Percentiles rank a stretch among this genome's conserved stretches.
Conservation (phyloP, 495 filamentous ascomycete species). For the Talaromyces proteolyticus region DNA sequence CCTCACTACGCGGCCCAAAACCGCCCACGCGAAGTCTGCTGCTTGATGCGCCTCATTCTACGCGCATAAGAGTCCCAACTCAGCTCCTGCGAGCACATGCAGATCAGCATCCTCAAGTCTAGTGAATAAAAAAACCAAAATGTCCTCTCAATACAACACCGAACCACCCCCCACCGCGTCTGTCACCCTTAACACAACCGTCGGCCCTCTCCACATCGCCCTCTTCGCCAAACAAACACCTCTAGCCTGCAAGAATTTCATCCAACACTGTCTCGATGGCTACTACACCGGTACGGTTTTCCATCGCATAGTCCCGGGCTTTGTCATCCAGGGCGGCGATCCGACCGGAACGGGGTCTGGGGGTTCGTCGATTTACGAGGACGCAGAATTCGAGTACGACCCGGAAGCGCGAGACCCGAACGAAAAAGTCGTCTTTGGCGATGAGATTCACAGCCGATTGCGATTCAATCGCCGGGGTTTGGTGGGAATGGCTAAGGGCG, state of each 20-base stretch:
- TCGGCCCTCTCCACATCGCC: constrained; percentile 82
- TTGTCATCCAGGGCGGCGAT: constrained; percentile 93
- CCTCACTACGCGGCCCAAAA: too few relatives aligned
- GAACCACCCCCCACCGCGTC: constrained; percentile 91
- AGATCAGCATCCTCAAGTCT: background rate
- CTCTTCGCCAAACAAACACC: constrained; percentile 93
- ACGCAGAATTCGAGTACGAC: constrained; percentile 69
- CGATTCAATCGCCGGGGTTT: constrained; percentile 90
- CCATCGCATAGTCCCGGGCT: constrained; percentile 85
- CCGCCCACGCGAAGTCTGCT: too few relatives aligned
- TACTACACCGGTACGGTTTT: constrained; percentile 93
- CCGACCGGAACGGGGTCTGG: constrained; percentile 88
- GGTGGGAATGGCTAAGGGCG: constrained; percentile 82
- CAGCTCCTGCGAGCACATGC: background rate
- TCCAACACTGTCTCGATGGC: constrained; percentile 88
- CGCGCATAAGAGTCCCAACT: too few relatives aligned
- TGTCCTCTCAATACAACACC: constrained; percentile 88
- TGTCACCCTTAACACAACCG: constrained; percentile 80
- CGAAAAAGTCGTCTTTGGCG: constrained; percentile 62
- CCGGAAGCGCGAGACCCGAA: constrained; percentile 52
- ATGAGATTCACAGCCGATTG: constrained; percentile 88
- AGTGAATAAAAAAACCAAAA: constrained; percentile 23
- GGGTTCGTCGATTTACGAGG: constrained; percentile 85
- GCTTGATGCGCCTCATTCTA: too few relatives aligned
- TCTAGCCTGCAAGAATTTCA: constrained; percentile 87